Evolutionary conservation across 352 stramenopile species (phyloP).

Genomic region (Phytophthora podocarpi): DNA sequence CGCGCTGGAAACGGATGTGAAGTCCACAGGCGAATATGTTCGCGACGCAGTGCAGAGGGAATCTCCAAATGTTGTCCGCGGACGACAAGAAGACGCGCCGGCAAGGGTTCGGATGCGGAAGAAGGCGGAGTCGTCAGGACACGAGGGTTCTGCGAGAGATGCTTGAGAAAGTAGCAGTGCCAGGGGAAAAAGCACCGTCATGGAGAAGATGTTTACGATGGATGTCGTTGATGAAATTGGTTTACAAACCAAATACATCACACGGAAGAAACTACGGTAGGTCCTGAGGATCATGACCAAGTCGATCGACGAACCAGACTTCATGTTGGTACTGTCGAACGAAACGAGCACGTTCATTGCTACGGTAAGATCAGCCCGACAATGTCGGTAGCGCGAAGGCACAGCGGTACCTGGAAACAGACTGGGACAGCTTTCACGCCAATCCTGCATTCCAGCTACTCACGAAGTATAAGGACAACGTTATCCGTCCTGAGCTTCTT

Average conservation of each 20-base stretch:
- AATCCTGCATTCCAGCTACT: neutral
- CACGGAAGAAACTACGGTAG: constrained; percentile 1
- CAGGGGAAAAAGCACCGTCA: neutral
- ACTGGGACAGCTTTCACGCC: neutral
- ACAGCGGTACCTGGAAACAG: too few species aligned
- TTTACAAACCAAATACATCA: neutral
- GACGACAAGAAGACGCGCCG: neutral
- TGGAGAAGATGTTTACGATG: neutral
- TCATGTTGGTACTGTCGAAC: constrained; percentile 20
- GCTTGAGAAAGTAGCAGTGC: neutral
- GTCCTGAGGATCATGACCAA: constrained; percentile 18
- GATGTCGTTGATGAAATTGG: neutral
- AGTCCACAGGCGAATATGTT: neutral
- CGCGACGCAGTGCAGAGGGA: neutral
- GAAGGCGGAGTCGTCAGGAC: too few species aligned
- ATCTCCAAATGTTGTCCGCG: neutral
- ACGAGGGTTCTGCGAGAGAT: neutral
- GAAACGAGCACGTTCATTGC: constrained; percentile 2
- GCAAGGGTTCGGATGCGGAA: too few species aligned
- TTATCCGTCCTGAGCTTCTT: constrained; percentile 4
- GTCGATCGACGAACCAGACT: constrained; percentile 5
- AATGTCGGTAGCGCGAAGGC: constrained; percentile 10
- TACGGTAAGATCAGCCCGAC: constrained; percentile 2
- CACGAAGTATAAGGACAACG: constrained; percentile 5
- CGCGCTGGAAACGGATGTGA: constrained; percentile 18